Percentiles rank a stretch among this genome's conserved stretches.
These are phyloP conservation scores for Chytriomyces confervae DNA, from an alignment of 192 early-diverging fungal genomes.

Conservation along the genomic window DNA sequence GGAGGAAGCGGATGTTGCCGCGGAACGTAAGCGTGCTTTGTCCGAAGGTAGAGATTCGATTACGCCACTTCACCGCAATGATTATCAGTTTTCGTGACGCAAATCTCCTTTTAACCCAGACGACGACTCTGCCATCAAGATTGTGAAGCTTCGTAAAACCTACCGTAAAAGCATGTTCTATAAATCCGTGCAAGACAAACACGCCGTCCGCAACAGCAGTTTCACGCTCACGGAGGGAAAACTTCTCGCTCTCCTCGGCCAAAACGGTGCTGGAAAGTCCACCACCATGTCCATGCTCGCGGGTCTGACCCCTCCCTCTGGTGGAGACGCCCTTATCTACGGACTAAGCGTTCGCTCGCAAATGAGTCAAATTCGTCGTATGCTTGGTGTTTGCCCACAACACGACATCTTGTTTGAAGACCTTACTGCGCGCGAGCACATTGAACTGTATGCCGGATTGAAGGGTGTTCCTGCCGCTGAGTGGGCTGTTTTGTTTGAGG, in stretches of 20 bases:
- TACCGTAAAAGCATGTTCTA: conserved; percentile 42
- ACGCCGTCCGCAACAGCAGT: conserved; percentile 46
- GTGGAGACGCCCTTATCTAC: conserved; percentile 73
- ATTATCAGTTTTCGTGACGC: neutral
- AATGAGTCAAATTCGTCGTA: conserved; percentile 67
- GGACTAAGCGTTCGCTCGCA: conserved; percentile 61
- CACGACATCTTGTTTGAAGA: conserved; percentile 80
- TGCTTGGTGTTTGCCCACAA: conserved; percentile 82
- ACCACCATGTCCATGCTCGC: conserved; percentile 81
- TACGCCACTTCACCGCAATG: no score
- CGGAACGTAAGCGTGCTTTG: conserved; percentile 26
- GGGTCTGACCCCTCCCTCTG: conserved; percentile 68
- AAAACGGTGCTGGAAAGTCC: conserved; percentile 80
- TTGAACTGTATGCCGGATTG: conserved; percentile 74
- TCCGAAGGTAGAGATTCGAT: neutral
- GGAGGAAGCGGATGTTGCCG: conserved; percentile 35
- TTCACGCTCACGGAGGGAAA: conserved; percentile 55
- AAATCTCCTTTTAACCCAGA: neutral
- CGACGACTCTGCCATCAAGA: conserved; percentile 45
- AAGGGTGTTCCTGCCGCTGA: conserved; percentile 66
- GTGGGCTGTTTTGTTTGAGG: conserved; percentile 62
- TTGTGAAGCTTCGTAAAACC: conserved; percentile 56
- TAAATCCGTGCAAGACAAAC: conserved; percentile 40
- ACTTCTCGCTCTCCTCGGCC: conserved; percentile 67
- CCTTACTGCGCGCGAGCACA: conserved; percentile 75